phyloP scores from a whole-genome alignment of 345 rosid species.

The Mangifera indica region DNA sequence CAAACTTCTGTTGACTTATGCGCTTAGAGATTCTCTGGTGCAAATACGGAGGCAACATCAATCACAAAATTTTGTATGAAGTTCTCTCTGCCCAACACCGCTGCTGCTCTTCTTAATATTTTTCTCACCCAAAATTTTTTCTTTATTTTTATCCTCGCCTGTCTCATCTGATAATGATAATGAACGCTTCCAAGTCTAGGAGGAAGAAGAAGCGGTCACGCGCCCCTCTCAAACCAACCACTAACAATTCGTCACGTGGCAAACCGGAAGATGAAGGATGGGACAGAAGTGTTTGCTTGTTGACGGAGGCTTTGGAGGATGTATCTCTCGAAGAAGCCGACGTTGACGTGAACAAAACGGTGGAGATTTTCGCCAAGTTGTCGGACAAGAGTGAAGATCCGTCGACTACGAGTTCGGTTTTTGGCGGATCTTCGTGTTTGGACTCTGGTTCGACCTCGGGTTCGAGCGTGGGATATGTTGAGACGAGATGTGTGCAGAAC shows the following conservation, averaged over 20 bases:
- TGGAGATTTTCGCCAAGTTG: constrained; percentile 35
- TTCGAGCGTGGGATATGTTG: constrained; percentile 37
- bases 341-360: constrained; percentile 51
- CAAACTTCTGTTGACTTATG: no score
- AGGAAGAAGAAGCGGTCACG: constrained; percentile 47
- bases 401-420: constrained; percentile 40
- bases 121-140: no score
- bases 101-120: no score
- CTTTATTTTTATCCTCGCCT: no score
- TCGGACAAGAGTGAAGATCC: constrained; percentile 45
- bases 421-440: constrained; percentile 40
- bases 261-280: constrained; percentile 18
- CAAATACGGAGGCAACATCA: no score
- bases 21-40: no score
- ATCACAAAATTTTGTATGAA: no score
- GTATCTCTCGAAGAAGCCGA: constrained; percentile 55
- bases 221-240: constrained; percentile 18
- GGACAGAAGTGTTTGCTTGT: constrained; percentile 23
- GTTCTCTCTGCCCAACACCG: no score
- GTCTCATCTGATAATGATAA: no score
- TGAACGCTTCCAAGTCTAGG: constrained; percentile 34
- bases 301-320: constrained; percentile 54
- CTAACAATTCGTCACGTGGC: constrained; percentile 15
- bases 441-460: constrained; percentile 49
- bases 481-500: constrained; percentile 29